Percentiles rank a stretch among this genome's conserved stretches.
These are phyloP conservation scores for Penicillium alfredii DNA, from an alignment of 495 filamentous ascomycete species.

Conservation along the genomic window DNA sequence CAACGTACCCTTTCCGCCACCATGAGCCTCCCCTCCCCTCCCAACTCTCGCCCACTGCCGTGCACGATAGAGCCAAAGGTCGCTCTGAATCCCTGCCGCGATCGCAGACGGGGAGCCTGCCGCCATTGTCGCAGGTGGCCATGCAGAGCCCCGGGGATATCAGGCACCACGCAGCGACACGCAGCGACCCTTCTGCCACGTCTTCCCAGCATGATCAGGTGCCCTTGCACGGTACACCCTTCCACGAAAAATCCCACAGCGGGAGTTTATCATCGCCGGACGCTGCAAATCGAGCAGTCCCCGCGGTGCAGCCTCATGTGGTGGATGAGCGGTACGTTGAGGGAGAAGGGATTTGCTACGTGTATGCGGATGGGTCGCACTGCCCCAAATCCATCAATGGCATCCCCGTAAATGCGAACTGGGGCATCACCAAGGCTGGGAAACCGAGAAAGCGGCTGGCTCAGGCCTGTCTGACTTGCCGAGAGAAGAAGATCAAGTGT, in stretches of 20 bases:
- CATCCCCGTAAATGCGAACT: conserved; percentile 79
- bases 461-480: conserved; percentile 82
- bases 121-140: conserved; percentile 32
- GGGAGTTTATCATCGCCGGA: conserved; percentile 21
- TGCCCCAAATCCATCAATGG: conserved; percentile 83
- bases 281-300: conserved; percentile 13
- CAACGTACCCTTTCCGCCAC: conserved; percentile 17
- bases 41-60: conserved; percentile 8
- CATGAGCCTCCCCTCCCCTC: conserved; percentile 17
- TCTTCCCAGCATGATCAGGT: conserved; percentile 12
- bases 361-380: conserved; percentile 81
- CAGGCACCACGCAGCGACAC: conserved; percentile 14
- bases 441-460: conserved; percentile 85
- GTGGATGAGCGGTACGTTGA: conserved; percentile 51
- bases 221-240: conserved; percentile 8
- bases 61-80: conserved; percentile 17
- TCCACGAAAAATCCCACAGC: conserved; percentile 13
- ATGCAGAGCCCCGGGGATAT: conserved; percentile 17
- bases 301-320: conserved; percentile 39
- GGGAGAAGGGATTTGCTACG: conserved; percentile 76
- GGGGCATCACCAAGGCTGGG: conserved; percentile 89
- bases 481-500: conserved; percentile 96
- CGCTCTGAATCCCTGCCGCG: conserved; percentile 21
- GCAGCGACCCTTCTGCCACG: conserved; percentile 18
- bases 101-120: conserved; percentile 21